Base-by-base conservation (phyloP, 129 eudicot genomes). In the Ambrosia artemisiifolia region DNA sequence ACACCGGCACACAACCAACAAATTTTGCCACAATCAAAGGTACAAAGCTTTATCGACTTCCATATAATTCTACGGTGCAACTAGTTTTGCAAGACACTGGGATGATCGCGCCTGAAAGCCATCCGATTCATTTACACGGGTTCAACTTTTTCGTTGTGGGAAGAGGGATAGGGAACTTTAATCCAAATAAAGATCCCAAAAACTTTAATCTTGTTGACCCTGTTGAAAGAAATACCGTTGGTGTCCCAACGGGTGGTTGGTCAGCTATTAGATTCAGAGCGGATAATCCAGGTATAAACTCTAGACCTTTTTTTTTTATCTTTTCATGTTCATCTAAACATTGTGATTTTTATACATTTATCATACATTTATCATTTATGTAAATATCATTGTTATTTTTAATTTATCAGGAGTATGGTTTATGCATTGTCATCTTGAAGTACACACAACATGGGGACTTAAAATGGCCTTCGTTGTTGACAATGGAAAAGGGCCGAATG, bases 381-480 rank as follows among this genome's bases (percentile, higher is more conserved):
- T 71, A 71, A 43, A 9, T 5, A 5, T 35, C 2, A 33, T 13
- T 64, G 16, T 70, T 42, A 11, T 30, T 73, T 65, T 7, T 1
- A 50, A 4, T 24, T 69, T 11, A 63, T 69, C 20, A 91, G 92
- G 97, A 2, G 85, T 88, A 4, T 91, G 97, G 95, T 91, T 91
- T 63, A 71, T 90, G 87, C 95, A 88, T 80, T 88, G 97, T 36
- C 97, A 91, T 78, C 54, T 91, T 34, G 97, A 91, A 57, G 75
- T 88, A 11, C 97, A 91, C 75, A 91, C 93, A 73, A 81, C 95
- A 65, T 86, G 96, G 97, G 97, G 97, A 60, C 83, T 92, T 4
- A 88, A 92, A 76, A 91, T 92, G 97, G 96, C 96, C 19, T 92
- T 88, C 69, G 74, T 92, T 67, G 96, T 92, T 46, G 94, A 92